These are phyloP conservation scores for Xylaria sp. DNA, from an alignment of 2,329 filamentous ascomycete genomes.

Conservation along the genomic window DNA sequence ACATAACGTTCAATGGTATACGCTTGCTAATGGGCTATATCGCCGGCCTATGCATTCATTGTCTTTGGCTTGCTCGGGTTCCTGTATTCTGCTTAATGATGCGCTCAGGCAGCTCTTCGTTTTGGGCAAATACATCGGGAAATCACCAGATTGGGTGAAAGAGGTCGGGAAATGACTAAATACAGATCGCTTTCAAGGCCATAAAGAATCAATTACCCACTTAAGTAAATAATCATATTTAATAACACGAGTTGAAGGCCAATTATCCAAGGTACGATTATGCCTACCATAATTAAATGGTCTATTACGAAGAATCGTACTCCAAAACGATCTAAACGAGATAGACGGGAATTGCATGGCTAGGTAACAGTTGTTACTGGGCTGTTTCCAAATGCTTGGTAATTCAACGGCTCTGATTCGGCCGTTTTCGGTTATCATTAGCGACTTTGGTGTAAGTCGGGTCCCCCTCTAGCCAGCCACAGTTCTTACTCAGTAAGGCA, in stretches of 20 bases:
- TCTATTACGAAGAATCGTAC: not conserved
- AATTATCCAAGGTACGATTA: not conserved
- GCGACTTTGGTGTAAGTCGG: not conserved
- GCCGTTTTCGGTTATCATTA: conserved; percentile 6
- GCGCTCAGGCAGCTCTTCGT: not conserved
- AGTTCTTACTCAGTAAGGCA: not conserved
- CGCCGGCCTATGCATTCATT: conserved; percentile 1
- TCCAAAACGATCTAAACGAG: not conserved
- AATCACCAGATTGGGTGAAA: not conserved
- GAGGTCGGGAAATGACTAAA: not conserved
- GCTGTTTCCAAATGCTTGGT: conserved; percentile 28
- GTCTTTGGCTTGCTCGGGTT: not conserved
- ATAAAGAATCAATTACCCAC: not conserved
- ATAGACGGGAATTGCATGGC: not conserved
- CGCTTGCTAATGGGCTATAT: not conserved
- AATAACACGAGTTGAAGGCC: not conserved
- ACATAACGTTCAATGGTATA: not conserved
- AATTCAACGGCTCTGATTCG: conserved; percentile 28
- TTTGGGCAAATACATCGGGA: conserved; percentile 7
- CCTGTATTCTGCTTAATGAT: not conserved
- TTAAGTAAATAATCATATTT: not conserved
- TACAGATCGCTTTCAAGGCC: not conserved
- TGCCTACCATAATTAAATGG: not conserved
- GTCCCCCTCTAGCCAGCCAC: not conserved
- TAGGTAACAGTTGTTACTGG: not conserved